A percentile compares a stretch with the other conserved stretches of the same genome.
Evolutionary conservation across 2,329 filamentous ascomycete species (phyloP).

Genomic region (Pseudogymnoascus sp.): DNA sequence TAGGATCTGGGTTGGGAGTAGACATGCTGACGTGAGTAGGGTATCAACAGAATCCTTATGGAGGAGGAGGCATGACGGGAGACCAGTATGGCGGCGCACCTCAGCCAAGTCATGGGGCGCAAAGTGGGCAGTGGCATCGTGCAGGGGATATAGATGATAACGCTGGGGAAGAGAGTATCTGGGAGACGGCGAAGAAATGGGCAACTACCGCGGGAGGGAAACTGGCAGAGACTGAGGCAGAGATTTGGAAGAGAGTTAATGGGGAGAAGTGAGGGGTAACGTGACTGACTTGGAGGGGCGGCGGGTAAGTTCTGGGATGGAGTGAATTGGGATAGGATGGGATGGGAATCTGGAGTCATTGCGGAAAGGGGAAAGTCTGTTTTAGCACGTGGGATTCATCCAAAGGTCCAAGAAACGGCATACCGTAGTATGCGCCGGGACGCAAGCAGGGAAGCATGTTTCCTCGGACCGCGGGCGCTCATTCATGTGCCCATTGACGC

Average conservation of each 20-base stretch:
- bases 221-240: constrained; percentile 50
- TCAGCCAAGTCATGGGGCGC: constrained; percentile 30
- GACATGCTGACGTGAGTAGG: constrained; percentile 26
- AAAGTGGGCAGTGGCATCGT: constrained; percentile 9
- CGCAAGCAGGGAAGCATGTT: neutral
- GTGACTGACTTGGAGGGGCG: neutral
- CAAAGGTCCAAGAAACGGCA: neutral
- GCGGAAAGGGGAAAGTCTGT: neutral
- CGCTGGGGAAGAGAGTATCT: constrained; percentile 37
- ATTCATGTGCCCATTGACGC: neutral
- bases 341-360: neutral
- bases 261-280: constrained; percentile 36
- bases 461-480: constrained; percentile 2
- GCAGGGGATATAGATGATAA: constrained; percentile 2
- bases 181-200: constrained; percentile 51
- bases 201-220: constrained; percentile 49
- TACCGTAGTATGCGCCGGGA: neutral
- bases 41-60: constrained; percentile 47
- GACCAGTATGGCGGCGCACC: constrained; percentile 31
- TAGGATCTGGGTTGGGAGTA: neutral
- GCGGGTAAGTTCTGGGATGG: neutral
- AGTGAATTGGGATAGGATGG: neutral
- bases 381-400: neutral
- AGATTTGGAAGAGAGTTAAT: constrained; percentile 58
- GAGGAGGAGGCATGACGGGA: constrained; percentile 42